phyloP scores from a whole-genome alignment of 139 green algal species.

The Volvox reticuliferus region DNA sequence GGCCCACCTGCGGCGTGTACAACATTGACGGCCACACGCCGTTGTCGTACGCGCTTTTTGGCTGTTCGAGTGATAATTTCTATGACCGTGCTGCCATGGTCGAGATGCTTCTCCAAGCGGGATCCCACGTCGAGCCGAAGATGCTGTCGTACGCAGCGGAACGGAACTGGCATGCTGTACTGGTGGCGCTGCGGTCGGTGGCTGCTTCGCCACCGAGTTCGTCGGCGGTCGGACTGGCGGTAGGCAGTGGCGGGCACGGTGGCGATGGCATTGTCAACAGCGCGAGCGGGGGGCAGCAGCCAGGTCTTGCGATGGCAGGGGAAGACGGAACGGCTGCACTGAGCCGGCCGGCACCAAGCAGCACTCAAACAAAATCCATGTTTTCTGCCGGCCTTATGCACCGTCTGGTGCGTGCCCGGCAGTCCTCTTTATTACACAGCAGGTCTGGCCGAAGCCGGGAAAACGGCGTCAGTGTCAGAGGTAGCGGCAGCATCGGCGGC shows the following conservation, averaged over 20 bases:
- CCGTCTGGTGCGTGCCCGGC: too few species aligned
- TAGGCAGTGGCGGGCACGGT: neutral
- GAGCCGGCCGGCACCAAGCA: too few species aligned
- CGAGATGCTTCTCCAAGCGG: neutral
- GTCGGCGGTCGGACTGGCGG: neutral
- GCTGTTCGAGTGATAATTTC: neutral
- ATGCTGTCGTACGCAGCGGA: neutral
- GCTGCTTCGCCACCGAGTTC: neutral
- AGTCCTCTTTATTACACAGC: too few species aligned
- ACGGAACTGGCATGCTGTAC: neutral
- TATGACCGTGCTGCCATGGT: conserved; percentile 4
- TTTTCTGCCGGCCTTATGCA: too few species aligned
- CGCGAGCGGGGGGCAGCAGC: neutral
- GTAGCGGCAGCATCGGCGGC: neutral
- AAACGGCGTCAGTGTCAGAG: too few species aligned
- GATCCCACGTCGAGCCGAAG: neutral
- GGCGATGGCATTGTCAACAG: neutral
- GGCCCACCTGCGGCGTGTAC: neutral
- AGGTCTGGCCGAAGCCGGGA: neutral
- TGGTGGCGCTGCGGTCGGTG: neutral
- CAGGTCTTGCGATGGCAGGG: neutral
- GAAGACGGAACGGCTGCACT: too few species aligned
- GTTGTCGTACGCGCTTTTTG: neutral
- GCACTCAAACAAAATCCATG: too few species aligned
- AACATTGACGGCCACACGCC: neutral